Conservation (phyloP, 1,139 yeast genomes). For the Taiozyma sp. region DNA sequence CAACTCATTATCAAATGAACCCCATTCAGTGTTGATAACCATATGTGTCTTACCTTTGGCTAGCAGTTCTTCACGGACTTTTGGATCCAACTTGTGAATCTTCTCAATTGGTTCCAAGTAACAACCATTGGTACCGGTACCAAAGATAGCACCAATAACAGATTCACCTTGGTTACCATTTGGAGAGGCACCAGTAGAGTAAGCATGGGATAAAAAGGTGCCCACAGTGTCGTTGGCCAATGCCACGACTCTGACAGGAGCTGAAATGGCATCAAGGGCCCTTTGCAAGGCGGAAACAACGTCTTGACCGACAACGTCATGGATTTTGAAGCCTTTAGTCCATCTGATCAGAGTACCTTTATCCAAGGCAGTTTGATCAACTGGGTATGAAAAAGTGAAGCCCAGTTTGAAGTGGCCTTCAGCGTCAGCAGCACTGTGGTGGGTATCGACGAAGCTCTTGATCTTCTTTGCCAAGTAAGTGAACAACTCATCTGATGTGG, state of each 20-base stretch:
- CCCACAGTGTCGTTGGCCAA: slow-evolving; percentile 95
- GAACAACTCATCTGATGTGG: slow-evolving; percentile 56
- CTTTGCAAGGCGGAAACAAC: slow-evolving; percentile 67
- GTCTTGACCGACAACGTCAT: slow-evolving; percentile 80
- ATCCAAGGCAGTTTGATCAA: slow-evolving; percentile 72
- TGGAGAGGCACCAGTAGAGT: slow-evolving; percentile 43
- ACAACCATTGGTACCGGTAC: slow-evolving; percentile 97
- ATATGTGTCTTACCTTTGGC: slow-evolving; percentile 54
- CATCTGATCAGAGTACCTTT: slow-evolving; percentile 81
- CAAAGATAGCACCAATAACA: slow-evolving; percentile 83
- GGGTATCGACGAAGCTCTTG: slow-evolving; percentile 52
- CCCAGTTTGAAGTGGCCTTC: slow-evolving; percentile 59
- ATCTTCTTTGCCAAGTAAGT: slow-evolving; percentile 66
- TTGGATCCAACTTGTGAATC: slow-evolving; percentile 58
- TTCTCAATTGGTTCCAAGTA: slow-evolving; percentile 69
- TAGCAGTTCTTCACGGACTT: slow-evolving; percentile 35
- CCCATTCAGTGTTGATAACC: slow-evolving; percentile 97
- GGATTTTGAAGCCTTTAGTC: slow-evolving; percentile 90
- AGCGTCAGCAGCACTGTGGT: slow-evolving; percentile 41
- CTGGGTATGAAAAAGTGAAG: slow-evolving; percentile 90
- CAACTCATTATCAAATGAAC: slow-evolving; percentile 83
- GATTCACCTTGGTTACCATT: slow-evolving; percentile 62
- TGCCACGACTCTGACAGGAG: slow-evolving; percentile 77
- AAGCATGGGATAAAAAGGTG: slow-evolving; percentile 81
- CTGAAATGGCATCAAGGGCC: slow-evolving; percentile 51